These are phyloP conservation scores for Colletotrichum sp. DNA, from an alignment of 2,329 filamentous ascomycete species.

Conservation along the genomic window DNA sequence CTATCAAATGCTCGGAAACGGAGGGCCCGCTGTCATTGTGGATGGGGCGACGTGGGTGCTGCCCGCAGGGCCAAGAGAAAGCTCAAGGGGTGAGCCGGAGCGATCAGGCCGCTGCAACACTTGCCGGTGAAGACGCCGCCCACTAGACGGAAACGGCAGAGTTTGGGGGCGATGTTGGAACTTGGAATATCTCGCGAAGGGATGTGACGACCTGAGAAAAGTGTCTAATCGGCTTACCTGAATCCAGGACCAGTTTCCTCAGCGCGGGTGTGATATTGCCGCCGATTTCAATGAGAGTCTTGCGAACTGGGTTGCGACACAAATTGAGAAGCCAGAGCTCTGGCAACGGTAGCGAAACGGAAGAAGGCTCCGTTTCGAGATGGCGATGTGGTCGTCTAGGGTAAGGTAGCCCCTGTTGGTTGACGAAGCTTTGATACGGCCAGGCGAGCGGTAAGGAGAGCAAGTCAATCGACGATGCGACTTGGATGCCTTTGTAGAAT, in stretches of 20 bases:
- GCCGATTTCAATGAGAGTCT: background rate
- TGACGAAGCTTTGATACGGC: background rate
- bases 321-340: background rate
- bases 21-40: background rate
- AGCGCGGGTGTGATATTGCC: background rate
- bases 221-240: conserved; percentile 1
- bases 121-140: background rate
- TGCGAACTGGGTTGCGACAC: background rate
- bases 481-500: background rate
- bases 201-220: background rate
- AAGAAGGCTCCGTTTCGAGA: background rate
- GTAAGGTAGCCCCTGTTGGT: background rate
- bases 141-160: background rate
- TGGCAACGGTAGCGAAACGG: background rate
- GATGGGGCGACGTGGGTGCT: conserved; percentile 3
- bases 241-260: background rate
- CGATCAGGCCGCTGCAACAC: background rate
- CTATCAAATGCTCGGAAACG: background rate
- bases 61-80: background rate
- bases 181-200: background rate
- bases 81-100: background rate
- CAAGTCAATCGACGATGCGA: background rate
- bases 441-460: background rate
- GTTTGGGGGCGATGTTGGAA: background rate
- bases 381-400: background rate